These are phyloP conservation scores for Malus hybrid DNA, from an alignment of 331 rosid genomes.

Conservation along the genomic window DNA sequence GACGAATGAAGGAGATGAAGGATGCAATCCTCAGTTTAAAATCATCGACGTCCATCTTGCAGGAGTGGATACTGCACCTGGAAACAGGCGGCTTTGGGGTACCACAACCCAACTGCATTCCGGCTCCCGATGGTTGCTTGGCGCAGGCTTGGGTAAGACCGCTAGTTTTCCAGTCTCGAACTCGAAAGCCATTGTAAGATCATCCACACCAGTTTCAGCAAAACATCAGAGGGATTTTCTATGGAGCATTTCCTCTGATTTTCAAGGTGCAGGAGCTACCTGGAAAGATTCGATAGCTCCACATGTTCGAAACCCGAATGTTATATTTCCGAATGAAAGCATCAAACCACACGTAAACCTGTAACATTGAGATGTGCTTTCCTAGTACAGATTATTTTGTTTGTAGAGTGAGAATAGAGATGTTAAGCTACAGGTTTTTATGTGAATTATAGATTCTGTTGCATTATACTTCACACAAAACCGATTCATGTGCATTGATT, in stretches of 20 bases:
- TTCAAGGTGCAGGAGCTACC: background rate
- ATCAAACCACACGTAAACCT: background rate
- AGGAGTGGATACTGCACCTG: slow-evolving; percentile 34
- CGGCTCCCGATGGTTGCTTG: slow-evolving; percentile 58
- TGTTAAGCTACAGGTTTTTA: background rate
- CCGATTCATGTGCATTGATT: background rate
- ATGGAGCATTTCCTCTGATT: slow-evolving; percentile 35
- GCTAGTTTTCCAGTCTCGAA: slow-evolving; percentile 37
- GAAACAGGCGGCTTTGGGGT: slow-evolving; percentile 48
- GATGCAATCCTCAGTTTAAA: slow-evolving; percentile 19
- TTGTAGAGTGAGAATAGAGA: background rate
- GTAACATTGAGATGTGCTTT: slow-evolving; percentile 3
- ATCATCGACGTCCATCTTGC: slow-evolving; percentile 43
- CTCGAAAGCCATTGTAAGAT: slow-evolving; percentile 36
- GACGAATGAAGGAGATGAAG: slow-evolving; percentile 4
- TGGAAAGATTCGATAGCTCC: slow-evolving; percentile 14
- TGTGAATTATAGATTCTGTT: background rate
- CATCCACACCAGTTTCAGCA: slow-evolving; percentile 19
- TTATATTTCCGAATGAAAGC: slow-evolving; percentile 37
- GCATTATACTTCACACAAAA: background rate
- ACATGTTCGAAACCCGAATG: slow-evolving; percentile 52
- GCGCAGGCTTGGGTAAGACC: slow-evolving; percentile 43
- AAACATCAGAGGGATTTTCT: slow-evolving; percentile 32
- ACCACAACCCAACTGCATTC: slow-evolving; percentile 45
- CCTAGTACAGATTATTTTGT: slow-evolving; percentile 16